Evolutionary conservation across 106 monocot species (phyloP), one percentile per base, ranked within the genome.

Genomic region (Platanthera zijinensis): DNA sequence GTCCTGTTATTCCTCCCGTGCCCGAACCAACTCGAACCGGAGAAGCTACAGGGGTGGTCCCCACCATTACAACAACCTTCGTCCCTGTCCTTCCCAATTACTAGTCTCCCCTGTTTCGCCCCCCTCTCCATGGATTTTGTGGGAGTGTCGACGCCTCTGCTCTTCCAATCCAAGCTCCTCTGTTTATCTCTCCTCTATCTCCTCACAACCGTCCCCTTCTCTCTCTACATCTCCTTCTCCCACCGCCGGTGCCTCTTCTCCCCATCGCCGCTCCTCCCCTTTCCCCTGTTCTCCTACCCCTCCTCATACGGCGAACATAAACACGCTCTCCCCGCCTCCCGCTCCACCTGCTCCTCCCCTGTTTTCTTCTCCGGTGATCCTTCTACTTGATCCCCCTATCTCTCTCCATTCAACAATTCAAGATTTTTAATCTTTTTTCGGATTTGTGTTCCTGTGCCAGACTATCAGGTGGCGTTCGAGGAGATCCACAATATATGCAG

Each of bases 161-260:
- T 93, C n/a, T 89, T 93, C 85, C 87, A 96, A 73, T 93, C 90
- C 14, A 96, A 96, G 80, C 71, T 87, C 48, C 84, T 93, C 80
- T 92, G 90, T 77, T 79, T 93, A 48, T 90, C 92, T 46, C 81
- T 96, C 12, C 78, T 93, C 84, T 96, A 96, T 84, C 87, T 96
- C 72, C 57, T 83, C 77, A 96, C 92, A 68, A 89, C 95, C 72
- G 79, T 87, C 74, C 84, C 86, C 74, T 48, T 90, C 83, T 77
- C 86, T 61, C 18, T 96, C 76, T 87, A 88, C 78, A 72, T 89
- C 75, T 83, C 90, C 76, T 64, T 87, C 79, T 89, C 90, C 32
- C 75, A 78, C 15, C n/a, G 79, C n/a, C 76, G 59, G 8, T 83
- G 83, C 78, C 76, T 79, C 71, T 82, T 82, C 69, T n/a, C 3